Evolutionary conservation across 2,329 filamentous ascomycete species (phyloP).

Genomic region (Colletotrichum chlorophyti): DNA sequence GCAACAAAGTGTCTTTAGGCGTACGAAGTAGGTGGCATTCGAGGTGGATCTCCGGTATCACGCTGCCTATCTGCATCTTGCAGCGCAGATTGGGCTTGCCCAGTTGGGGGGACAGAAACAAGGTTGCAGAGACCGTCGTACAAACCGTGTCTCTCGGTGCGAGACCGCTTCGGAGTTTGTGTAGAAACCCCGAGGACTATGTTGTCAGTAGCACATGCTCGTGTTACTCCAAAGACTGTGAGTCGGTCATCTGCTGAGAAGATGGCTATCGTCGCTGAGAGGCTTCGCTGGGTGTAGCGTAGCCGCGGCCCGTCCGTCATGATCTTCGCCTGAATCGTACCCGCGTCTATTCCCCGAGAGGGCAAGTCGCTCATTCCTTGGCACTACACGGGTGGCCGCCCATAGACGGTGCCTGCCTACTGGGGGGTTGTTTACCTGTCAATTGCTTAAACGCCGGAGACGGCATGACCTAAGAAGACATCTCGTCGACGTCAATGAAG

Average conservation of each 20-base stretch:
- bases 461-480: constrained; percentile 7
- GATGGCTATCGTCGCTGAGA: not conserved
- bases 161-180: too few species aligned
- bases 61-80: constrained; percentile 22
- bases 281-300: constrained; percentile 1
- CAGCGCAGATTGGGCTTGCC: constrained; percentile 23
- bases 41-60: constrained; percentile 24
- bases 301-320: constrained; percentile 2
- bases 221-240: not conserved
- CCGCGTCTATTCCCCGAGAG: constrained; percentile 11
- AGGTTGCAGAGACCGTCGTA: constrained; percentile 19
- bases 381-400: not conserved
- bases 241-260: constrained; percentile 8
- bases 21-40: constrained; percentile 23
- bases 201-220: not conserved
- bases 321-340: constrained; percentile 8
- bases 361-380: constrained; percentile 5
- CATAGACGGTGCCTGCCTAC: not conserved
- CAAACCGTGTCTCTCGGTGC: constrained; percentile 20
- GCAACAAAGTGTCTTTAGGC: constrained; percentile 3
- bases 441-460: constrained; percentile 7
- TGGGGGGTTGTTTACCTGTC: not conserved
- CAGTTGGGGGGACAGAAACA: constrained; percentile 21
- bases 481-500: constrained; percentile 7
- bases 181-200: too few species aligned